These are phyloP conservation scores for Phragmites australis DNA, from an alignment of 176 grass and related monocot species.

Conservation along the genomic window DNA sequence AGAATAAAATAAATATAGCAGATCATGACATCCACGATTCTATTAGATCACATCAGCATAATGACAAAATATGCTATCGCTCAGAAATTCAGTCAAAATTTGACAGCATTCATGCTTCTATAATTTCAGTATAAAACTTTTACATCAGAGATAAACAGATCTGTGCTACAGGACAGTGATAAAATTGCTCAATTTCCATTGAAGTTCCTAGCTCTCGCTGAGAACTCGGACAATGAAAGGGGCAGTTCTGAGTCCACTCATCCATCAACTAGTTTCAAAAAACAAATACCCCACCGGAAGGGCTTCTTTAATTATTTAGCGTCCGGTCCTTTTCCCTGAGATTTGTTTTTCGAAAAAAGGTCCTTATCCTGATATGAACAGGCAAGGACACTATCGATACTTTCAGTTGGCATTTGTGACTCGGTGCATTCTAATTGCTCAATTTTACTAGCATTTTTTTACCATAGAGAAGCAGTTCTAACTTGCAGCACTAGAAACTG, in stretches of 20 bases:
- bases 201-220: background rate
- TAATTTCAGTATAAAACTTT: background rate
- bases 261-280: background rate
- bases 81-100: background rate
- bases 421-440: background rate
- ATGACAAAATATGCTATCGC: background rate
- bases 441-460: background rate
- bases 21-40: too few species aligned
- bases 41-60: background rate
- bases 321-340: background rate
- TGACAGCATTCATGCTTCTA: background rate
- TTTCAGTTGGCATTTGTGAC: background rate
- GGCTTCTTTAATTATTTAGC: constrained; percentile 37
- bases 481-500: background rate
- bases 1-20: background rate
- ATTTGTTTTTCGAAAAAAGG: background rate
- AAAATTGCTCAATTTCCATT: background rate
- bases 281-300: background rate
- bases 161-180: background rate
- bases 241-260: background rate
- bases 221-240: background rate
- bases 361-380: constrained; percentile 12
- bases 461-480: background rate
- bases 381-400: background rate
- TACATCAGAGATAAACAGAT: background rate